These are phyloP conservation scores for Backusella macrospora DNA, from an alignment of 192 early-diverging fungal genomes.

Conservation along the genomic window DNA sequence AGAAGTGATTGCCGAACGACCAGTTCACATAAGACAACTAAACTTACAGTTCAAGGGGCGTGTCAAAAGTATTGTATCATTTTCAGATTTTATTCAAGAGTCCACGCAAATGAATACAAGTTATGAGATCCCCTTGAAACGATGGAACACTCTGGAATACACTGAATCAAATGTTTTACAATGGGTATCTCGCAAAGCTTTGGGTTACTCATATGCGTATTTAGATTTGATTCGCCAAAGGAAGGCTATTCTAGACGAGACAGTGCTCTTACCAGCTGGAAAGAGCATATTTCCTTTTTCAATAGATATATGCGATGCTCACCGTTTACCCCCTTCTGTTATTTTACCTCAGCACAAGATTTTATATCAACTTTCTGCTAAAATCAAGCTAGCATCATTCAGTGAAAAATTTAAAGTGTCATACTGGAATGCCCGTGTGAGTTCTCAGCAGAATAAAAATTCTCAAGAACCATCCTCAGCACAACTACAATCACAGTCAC, in stretches of 20 bases:
- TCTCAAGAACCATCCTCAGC: not conserved
- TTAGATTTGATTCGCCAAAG: not conserved
- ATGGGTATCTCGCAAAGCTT: constrained; percentile 1
- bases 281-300: not conserved
- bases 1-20: not conserved
- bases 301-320: not conserved
- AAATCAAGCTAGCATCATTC: constrained; percentile 1
- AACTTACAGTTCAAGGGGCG: constrained; percentile 8
- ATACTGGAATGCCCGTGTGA: constrained; percentile 13
- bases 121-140: not conserved
- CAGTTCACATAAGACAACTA: constrained; percentile 2
- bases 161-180: not conserved
- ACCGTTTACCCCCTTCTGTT: not conserved
- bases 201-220: not conserved
- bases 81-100: not conserved
- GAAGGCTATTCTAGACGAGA: not conserved
- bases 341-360: constrained; percentile 12
- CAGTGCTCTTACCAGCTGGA: not conserved
- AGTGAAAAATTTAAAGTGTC: constrained; percentile 3
- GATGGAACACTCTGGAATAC: constrained; percentile 3
- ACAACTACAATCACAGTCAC: not conserved
- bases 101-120: not conserved
- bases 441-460: not conserved
- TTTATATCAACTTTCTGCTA: constrained; percentile 1
- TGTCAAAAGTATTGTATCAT: not conserved